Base-by-base conservation (phyloP, 331 rosid genomes). In the Quercus tomentella region DNA sequence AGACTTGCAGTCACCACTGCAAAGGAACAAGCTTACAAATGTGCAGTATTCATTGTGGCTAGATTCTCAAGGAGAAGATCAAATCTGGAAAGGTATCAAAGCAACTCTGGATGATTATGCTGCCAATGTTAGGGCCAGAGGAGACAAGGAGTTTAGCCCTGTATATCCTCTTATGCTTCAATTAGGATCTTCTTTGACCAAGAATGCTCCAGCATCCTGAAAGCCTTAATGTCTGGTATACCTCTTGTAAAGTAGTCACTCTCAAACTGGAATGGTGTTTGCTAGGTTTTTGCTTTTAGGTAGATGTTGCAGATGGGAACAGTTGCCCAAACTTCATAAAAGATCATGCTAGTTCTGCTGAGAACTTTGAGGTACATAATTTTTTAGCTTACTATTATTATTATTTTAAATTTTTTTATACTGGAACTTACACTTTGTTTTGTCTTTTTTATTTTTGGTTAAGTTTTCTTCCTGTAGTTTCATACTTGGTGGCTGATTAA, bases 1-100 rank as follows among this genome's bases (percentile, higher is more conserved):
- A 2, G 98, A 91, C 49, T 82, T 96, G 93, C 96, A 91, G 78
- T 90, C 99, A 23, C 98, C 99, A 1, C 85, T 96, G 77, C 98
- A 93, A 81, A 93, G 98, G 86, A 96, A 91, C 91, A 91, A 77
- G 76, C 88, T 96, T 43, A 89, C 99, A 28, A 94, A 93, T 37
- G 52, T 89, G 82, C 98, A 96, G 74, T 96, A 96, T 80, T 96
- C 99, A 2, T 45, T 96, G 87, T 93, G 99, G 99, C 82, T 96
- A 49, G 98, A 96, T 91, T 93, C 99, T 76, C 99, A 93, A 83
- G 97, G 97, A 55, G 99, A 96, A 76, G 98, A 96, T 80, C 99
- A 96, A 83, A 89, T 96, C 33, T 93, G 98, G 98, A 96, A 91
- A 83, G 99, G 99, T 72, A 85, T 96, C 62, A 96, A 96, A 83